Evolutionary conservation across 345 rosid genomes (phyloP), one percentile per base, ranked within the genome.

Genomic region (Clarkia xantiana): DNA sequence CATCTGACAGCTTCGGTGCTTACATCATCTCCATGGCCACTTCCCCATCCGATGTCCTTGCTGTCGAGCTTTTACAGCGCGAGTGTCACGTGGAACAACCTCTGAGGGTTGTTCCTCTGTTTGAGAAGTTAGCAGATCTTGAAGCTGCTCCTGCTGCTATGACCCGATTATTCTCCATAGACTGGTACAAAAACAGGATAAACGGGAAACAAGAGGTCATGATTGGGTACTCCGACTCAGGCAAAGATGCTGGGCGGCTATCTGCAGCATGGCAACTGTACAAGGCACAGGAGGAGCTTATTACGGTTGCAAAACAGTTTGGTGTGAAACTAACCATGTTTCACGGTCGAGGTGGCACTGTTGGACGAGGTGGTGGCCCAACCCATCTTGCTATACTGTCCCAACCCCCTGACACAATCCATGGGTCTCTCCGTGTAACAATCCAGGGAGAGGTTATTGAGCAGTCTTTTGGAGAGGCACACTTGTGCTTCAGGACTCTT

Each of bases 341-440:
- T 73, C 99, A 91, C 58, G 99, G 99, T 16, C 95, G 99, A 52
- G 99, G 99, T 59, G 99, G 99, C 41, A 91, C 96, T 1, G 96
- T 91, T 18, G 99, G 99, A 62, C 75, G 99, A 75, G 99, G 99
- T 55, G 99, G 99, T 53, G 96, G 99, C 47, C 99, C 99, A 17
- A 87, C 96, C 44, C 96, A 91, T 71, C 95, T 91, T 57, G 98
- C 98, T 66, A 91, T 87, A 55, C 64, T 87, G 76, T 91, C 99
- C 68, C 99, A 91, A 76, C 99, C 96, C n/a, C 99, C 99, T 4
- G 98, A 91, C 22, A 91, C 98, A 11, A 77, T 91, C 53, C 87
- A 86, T 10, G 96, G 98, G 43, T 86, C 96, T 13, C 77, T 91
- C 25, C 78, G 94, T 50, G 98, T 86, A 53, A 91, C 96, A 1